Conservation (phyloP, 192 early-diverging fungal genomes). For the Phycomyces blakesleeanus region DNA sequence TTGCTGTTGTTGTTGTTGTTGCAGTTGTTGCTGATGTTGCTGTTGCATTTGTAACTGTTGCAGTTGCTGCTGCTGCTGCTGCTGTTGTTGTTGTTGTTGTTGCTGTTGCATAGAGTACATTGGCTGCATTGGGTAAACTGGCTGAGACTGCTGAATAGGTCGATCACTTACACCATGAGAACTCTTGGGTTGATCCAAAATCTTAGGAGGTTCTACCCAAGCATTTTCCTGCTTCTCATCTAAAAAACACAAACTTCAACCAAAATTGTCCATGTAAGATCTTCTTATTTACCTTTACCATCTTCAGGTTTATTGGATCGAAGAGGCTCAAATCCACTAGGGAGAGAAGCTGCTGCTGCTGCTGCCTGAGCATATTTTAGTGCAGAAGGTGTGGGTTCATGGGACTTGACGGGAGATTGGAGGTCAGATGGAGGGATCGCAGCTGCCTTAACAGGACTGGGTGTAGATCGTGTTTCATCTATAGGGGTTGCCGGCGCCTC, state of each 20-base stretch:
- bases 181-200: conserved; percentile 22
- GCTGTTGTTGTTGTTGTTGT: conserved; percentile 1
- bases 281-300: conserved; percentile 7
- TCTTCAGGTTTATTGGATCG: conserved; percentile 14
- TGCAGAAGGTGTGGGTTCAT: conserved; percentile 12
- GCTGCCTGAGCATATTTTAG: conserved; percentile 21
- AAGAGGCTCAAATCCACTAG: too few relatives aligned
- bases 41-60: conserved; percentile 27
- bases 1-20: conserved; percentile 7
- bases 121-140: not conserved
- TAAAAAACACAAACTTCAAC: not conserved
- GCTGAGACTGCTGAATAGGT: not conserved
- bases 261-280: not conserved
- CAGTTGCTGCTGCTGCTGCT: conserved; percentile 27
- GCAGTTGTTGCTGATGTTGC: conserved; percentile 13
- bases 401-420: not conserved
- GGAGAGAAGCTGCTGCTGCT: conserved; percentile 8
- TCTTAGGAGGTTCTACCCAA: conserved; percentile 35
- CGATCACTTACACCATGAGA: not conserved
- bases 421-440: not conserved
- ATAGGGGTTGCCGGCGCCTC: not conserved
- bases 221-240: conserved; percentile 12
- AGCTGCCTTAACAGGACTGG: conserved; percentile 14
- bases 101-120: not conserved
- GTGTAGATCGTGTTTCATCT: not conserved